phyloP scores from a whole-genome alignment of 2,329 filamentous ascomycete genomes.

The Trichoderma harzianum region DNA sequence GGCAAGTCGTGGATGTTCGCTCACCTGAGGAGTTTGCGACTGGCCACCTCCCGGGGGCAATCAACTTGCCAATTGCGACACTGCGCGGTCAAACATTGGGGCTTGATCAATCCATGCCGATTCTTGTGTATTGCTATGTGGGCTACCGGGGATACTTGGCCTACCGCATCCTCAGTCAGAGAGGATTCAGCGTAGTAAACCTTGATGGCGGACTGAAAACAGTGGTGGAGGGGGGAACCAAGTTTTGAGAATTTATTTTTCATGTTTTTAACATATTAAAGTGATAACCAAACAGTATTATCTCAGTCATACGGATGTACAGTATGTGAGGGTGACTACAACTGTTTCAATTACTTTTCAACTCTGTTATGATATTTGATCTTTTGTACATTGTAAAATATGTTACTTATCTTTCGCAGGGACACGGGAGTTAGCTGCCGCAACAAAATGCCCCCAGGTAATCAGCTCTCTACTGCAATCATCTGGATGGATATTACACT shows the following conservation, averaged over 20 bases:
- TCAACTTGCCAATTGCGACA: background rate
- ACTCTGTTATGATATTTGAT: background rate
- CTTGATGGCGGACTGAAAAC: background rate
- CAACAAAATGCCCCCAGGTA: background rate
- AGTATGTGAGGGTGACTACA: background rate
- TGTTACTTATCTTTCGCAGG: background rate
- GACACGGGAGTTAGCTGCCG: background rate
- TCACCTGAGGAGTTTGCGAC: background rate
- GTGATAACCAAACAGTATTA: too few species aligned
- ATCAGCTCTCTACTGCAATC: background rate
- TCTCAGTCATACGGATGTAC: background rate
- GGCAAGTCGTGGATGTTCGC: background rate
- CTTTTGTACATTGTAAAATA: background rate
- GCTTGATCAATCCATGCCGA: background rate
- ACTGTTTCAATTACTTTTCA: background rate
- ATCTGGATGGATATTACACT: background rate
- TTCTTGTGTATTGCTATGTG: background rate
- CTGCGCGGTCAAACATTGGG: background rate
- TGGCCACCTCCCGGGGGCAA: background rate
- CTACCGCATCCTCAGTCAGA: background rate
- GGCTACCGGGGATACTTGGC: background rate
- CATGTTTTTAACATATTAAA: fast-evolving
- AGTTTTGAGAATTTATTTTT: background rate
- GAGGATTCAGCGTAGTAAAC: background rate
- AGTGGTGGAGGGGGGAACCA: background rate